phyloP scores from a whole-genome alignment of 495 filamentous ascomycete species.

The Recurvomyces mirabilis region DNA sequence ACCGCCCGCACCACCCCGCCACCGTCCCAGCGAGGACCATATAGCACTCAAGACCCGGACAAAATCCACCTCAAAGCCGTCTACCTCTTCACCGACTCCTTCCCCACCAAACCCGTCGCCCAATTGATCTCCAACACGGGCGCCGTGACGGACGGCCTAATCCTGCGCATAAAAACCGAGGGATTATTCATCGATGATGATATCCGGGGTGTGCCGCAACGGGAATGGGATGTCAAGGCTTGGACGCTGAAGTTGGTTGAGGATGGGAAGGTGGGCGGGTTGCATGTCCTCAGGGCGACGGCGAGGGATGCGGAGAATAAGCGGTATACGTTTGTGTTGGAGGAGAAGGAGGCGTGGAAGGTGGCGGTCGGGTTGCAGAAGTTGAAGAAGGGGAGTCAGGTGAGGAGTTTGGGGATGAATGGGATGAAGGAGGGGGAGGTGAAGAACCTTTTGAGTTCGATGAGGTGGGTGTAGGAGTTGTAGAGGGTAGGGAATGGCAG shows the following conservation, averaged over 20 bases:
- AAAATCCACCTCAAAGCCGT: slow-evolving; percentile 93
- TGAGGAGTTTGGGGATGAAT: slow-evolving; percentile 32
- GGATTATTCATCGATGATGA: slow-evolving; percentile 96
- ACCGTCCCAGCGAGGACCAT: slow-evolving; percentile 61
- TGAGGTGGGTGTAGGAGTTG: slow-evolving; percentile 44
- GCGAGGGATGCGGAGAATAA: slow-evolving; percentile 76
- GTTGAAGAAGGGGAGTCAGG: slow-evolving; percentile 58
- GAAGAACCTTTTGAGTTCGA: slow-evolving; percentile 44
- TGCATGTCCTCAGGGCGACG: slow-evolving; percentile 73
- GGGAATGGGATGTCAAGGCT: slow-evolving; percentile 97
- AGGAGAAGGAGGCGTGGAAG: slow-evolving; percentile 86
- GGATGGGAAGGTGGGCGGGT: slow-evolving; percentile 44
- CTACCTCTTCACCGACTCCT: slow-evolving; percentile 76
- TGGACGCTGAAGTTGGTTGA: slow-evolving; percentile 92
- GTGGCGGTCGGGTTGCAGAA: slow-evolving; percentile 68
- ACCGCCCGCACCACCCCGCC: slow-evolving; percentile 81
- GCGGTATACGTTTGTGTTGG: slow-evolving; percentile 70
- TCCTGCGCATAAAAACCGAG: slow-evolving; percentile 75
- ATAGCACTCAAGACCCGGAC: slow-evolving; percentile 77
- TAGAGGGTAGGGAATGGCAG: not conserved
- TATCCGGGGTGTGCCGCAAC: slow-evolving; percentile 68
- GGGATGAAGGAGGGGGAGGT: slow-evolving; percentile 44
- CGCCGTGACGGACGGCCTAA: slow-evolving; percentile 72
- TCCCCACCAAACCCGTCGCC: slow-evolving; percentile 66
- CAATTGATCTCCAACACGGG: slow-evolving; percentile 67